phyloP scores from a whole-genome alignment of 78 protist species.

The Chrysochromulina parva region DNA sequence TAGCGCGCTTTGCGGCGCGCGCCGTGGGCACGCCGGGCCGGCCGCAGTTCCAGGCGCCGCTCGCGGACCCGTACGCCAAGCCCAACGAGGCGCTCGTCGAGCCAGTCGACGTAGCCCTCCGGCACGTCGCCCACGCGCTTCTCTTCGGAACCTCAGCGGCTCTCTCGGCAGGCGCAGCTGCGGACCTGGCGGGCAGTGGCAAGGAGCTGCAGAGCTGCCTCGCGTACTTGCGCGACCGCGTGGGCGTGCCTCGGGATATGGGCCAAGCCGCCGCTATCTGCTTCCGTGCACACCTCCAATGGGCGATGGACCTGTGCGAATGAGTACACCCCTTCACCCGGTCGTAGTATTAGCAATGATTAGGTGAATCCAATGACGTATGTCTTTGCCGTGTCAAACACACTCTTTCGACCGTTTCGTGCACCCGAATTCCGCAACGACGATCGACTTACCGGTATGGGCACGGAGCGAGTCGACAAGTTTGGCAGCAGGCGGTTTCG shows the following conservation, averaged over 20 bases:
- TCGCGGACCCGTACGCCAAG: neutral
- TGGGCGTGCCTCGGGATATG: constrained; percentile 14
- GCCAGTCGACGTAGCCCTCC: neutral
- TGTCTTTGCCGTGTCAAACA: no score
- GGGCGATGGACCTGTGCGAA: neutral
- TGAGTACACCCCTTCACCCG: no score
- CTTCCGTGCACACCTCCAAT: neutral
- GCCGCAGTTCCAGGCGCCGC: neutral
- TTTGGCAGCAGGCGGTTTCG: no score
- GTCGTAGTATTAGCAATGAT: no score
- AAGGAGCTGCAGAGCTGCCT: neutral
- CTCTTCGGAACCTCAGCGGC: neutral
- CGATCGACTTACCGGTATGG: no score
- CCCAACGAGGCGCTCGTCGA: neutral
- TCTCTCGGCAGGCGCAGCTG: neutral
- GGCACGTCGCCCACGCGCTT: neutral
- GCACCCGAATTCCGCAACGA: no score
- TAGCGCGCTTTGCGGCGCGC: constrained; percentile 16
- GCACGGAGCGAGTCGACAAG: no score
- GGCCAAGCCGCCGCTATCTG: neutral
- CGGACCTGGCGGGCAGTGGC: no score
- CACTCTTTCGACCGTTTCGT: no score
- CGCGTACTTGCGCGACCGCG: neutral
- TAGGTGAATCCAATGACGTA: no score
- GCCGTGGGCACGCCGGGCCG: neutral